Base-by-base conservation (phyloP, 371 early-diverging fungal species). In the Apophysomyces elegans region DNA sequence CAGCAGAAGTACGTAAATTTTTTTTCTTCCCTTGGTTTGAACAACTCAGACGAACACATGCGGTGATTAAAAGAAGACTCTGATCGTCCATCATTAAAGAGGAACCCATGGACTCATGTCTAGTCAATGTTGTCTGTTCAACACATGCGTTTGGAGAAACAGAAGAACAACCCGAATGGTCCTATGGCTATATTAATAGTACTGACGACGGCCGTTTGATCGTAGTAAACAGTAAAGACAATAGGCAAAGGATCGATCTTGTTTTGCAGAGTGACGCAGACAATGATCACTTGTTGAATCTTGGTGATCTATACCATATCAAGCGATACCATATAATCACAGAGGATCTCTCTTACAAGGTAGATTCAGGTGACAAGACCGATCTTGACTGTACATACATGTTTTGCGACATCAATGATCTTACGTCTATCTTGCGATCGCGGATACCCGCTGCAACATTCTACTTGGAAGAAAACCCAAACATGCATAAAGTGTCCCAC, bases 311-410 rank as follows among this genome's bases (percentile, higher is more conserved):
- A 5, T 69, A 64, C 57, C 60, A 47, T 7, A 12, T 70, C 43
- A 62, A 56, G 45, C 57, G 58, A 13, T 63, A 63, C 16, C 56
- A 54, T 43, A n/a, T 65, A 46, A 18, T 70, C 16, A 18, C 36
- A 6, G 71, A 70, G 21, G 66, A 70, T 56, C 37, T 70, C 14
- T 65, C 61, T 9, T 70, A 70, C 35, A 56, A 44, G 8, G 37
- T 16, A 35, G 63, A 63, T 37, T 6, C 36, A 0, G 60, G 56
- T 32, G 39, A 41, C 7, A 65, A 61, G 4, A 21, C 54, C 1
- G 6, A 38, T 8, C 32, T 66, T 12, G 44, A 63, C 2, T 56
- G 39, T 26, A 57, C 14, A 1, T 70, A 70, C 46, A 66, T 70
- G 13, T 26, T 59, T 2, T 70, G 71, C 43, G 6, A 26, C 12